A percentile compares a stretch with the other conserved stretches of the same genome.
Evolutionary conservation across 345 rosid genomes (phyloP).

Genomic region (Populus ilicifolia): DNA sequence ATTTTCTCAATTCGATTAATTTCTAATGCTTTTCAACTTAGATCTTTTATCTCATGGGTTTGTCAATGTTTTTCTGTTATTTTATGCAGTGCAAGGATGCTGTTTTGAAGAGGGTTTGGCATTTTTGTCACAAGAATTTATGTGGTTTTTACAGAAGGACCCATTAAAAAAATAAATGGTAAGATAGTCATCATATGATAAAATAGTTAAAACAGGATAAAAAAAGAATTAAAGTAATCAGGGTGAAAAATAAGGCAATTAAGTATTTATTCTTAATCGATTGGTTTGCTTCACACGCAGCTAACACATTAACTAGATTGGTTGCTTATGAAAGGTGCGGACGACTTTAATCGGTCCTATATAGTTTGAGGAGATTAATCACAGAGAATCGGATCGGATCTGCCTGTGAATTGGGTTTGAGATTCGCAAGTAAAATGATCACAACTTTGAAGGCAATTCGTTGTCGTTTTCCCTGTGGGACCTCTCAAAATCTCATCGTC

Average conservation of each 20-base stretch:
- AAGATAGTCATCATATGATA: too few relatives aligned
- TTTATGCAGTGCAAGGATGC: background rate
- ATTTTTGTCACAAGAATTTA: too few relatives aligned
- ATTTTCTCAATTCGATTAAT: background rate
- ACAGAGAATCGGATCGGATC: background rate
- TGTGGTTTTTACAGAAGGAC: too few relatives aligned
- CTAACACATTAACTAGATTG: background rate
- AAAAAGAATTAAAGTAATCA: too few relatives aligned
- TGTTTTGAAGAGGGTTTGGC: background rate
- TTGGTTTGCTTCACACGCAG: background rate
- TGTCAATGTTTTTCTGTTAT: too few relatives aligned
- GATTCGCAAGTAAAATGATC: background rate
- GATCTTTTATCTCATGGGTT: background rate
- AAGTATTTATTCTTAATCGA: background rate
- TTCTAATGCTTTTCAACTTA: background rate
- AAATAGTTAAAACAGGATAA: too few relatives aligned
- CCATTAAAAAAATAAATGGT: too few relatives aligned
- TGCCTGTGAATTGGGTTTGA: too few relatives aligned
- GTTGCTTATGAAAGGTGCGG: background rate
- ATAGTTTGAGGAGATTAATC: background rate
- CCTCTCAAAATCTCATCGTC: background rate
- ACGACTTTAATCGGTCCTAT: background rate
- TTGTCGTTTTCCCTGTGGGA: background rate
- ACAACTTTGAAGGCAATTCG: background rate
- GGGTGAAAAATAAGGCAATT: background rate